Evolutionary conservation across 2,329 filamentous ascomycete genomes (phyloP), one percentile per base, ranked within the genome.

Genomic region (Fusarium haematococcum): DNA sequence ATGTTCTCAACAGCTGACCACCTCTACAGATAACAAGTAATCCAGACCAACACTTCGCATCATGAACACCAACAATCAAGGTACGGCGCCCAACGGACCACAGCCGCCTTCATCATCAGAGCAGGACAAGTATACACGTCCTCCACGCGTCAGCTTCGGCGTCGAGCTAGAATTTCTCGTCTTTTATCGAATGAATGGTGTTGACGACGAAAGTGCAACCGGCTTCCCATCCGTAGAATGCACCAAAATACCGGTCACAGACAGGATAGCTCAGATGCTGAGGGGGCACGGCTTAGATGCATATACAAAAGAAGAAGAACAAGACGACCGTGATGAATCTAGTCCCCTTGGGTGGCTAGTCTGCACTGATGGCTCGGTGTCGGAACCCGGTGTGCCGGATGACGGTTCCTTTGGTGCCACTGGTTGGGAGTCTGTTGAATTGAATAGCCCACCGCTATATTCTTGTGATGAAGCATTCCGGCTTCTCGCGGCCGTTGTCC

Each of bases 401-500:
- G 11, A 20, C 39, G 39, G n/a, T 20, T 18, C 37, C 10, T 39
- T 10, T 9, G 18, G 18, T 20, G 10, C 9, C 10, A 30, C 18
- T 16, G 18, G 6, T 11, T 52, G 48, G 48, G 27, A 52, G 27
- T 5, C 11, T 32, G 37, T 84, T 8, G 81, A 84, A 65, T 45
- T 84, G n/a, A 65, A 74, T 16, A 82, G 80, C 33, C 83, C 82
- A 3, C 80, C 83, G 3, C 65, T 78, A 43, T 83, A 80, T 76
- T 75, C 78, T n/a, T 77, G 59, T 48, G 65, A 78, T 14, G 71
- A 77, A 13, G 75, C 78, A 13, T 80, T 78, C 23, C 66, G 76
- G 9, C 77, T 83, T 65, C 66, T 84, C 8, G 65, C 72, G 25
- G 75, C 78, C 4, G 79, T 83, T 5, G 71, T 84, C 9, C 78